A percentile compares a stretch with the other conserved stretches of the same genome.
These are phyloP conservation scores for Verticillium klebahnii DNA, from an alignment of 2,329 filamentous ascomycete species.

Conservation along the genomic window DNA sequence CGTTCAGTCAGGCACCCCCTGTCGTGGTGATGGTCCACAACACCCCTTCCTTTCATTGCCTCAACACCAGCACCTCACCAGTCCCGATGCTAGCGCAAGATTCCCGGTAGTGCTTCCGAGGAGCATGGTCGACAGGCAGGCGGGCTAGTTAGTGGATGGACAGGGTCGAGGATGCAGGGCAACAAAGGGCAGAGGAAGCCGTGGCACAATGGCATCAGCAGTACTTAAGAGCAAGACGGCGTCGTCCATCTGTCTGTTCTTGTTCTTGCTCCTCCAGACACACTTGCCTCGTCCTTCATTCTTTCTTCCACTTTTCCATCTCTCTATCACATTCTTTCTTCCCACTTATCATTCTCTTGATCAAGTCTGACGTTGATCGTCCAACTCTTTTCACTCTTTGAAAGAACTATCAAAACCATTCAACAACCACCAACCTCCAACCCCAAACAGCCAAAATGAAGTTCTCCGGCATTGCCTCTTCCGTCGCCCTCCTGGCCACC, in stretches of 20 bases:
- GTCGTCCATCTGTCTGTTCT: background rate
- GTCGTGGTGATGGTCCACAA: background rate
- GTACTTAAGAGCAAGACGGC: slow-evolving; percentile 6
- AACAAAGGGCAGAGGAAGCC: background rate
- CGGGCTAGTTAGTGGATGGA: background rate
- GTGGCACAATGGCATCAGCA: background rate
- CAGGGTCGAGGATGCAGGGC: background rate
- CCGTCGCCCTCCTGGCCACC: slow-evolving; percentile 21
- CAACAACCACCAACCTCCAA: background rate
- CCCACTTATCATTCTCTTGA: background rate
- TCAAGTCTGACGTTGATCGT: slow-evolving; percentile 11
- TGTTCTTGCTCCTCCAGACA: slow-evolving; percentile 7
- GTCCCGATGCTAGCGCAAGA: slow-evolving; percentile 2
- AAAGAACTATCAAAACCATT: slow-evolving; percentile 2
- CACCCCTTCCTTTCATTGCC: slow-evolving; percentile 1
- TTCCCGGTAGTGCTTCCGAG: slow-evolving; percentile 1
- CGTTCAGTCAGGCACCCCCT: background rate
- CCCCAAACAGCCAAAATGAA: slow-evolving; percentile 20
- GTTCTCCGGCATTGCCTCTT: slow-evolving; percentile 22
- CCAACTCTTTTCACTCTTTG: slow-evolving; percentile 4
- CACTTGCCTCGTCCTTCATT: slow-evolving; percentile 6
- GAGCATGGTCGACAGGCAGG: background rate
- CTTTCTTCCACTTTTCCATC: slow-evolving; percentile 7
- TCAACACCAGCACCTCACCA: background rate
- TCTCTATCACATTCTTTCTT: slow-evolving; percentile 5